Conservation (phyloP, 768 basidiomycete genomes). For the Macrolepiota fuliginosa region DNA sequence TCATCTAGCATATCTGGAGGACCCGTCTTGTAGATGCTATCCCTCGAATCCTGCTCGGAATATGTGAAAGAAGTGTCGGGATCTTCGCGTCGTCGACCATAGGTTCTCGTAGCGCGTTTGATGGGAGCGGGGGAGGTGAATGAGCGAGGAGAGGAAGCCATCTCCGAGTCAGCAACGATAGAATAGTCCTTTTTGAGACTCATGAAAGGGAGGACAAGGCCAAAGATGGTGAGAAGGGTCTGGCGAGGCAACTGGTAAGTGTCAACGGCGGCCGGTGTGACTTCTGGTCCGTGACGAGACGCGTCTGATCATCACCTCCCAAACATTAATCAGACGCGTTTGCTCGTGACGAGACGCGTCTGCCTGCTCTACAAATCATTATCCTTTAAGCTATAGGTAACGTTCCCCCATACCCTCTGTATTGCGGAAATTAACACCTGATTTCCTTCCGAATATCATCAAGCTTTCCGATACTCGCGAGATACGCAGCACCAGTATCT, state of each 20-base stretch:
- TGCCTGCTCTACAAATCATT: not conserved
- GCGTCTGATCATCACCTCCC: slow-evolving; percentile 1
- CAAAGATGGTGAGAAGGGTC: slow-evolving; percentile 12
- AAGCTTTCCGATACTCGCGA: slow-evolving; percentile 52
- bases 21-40: slow-evolving; percentile 32
- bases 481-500: slow-evolving; percentile 62
- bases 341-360: slow-evolving; percentile 10
- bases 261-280: not conserved
- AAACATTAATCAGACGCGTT: slow-evolving; percentile 10
- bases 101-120: slow-evolving; percentile 40
- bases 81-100: slow-evolving; percentile 39
- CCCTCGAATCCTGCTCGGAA: slow-evolving; percentile 22
- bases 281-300: slow-evolving; percentile 9
- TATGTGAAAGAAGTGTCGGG: slow-evolving; percentile 21
- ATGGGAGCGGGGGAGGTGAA: slow-evolving; percentile 21
- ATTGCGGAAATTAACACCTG: too few species aligned
- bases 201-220: slow-evolving; percentile 22
- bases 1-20: slow-evolving; percentile 31
- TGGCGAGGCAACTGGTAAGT: not conserved
- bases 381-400: too few species aligned
- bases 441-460: slow-evolving; percentile 18
- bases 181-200: slow-evolving; percentile 32
- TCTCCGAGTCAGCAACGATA: slow-evolving; percentile 36
- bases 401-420: not conserved
- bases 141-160: slow-evolving; percentile 29